Evolutionary conservation across 2,329 filamentous ascomycete genomes (phyloP).

Genomic region (Teratosphaeriaceae sp.): DNA sequence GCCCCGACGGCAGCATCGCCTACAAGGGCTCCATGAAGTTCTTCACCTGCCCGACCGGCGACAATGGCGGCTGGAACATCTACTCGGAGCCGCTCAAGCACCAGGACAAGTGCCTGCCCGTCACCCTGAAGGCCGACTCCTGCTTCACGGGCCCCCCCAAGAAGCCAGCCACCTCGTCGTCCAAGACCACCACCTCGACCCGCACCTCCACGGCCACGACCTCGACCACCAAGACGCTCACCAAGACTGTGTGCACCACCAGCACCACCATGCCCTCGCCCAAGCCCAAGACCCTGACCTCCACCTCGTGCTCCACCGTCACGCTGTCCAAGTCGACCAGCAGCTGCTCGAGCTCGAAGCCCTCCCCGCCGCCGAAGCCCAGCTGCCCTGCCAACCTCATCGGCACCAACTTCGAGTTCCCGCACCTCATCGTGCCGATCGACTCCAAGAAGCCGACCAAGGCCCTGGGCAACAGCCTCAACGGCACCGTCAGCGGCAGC

Average conservation of each 20-base stretch:
- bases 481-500: slow-evolving; percentile 45
- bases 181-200: not conserved
- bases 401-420: slow-evolving; percentile 32
- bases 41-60: slow-evolving; percentile 54
- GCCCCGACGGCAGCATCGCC: slow-evolving; percentile 45
- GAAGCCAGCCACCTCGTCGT: not conserved
- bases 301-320: slow-evolving; percentile 1
- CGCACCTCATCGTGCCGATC: slow-evolving; percentile 57
- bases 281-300: not conserved
- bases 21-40: slow-evolving; percentile 49
- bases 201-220: not conserved
- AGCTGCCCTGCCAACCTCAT: slow-evolving; percentile 5
- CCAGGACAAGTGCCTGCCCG: slow-evolving; percentile 44
- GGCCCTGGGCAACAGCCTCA: slow-evolving; percentile 48
- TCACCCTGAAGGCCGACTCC: slow-evolving; percentile 22
- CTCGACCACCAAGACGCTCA: not conserved
- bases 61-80: slow-evolving; percentile 49
- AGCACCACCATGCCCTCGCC: not conserved
- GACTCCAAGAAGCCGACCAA: slow-evolving; percentile 48
- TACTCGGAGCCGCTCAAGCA: slow-evolving; percentile 40
- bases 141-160: slow-evolving; percentile 2
- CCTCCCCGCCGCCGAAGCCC: not conserved
- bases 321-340: not conserved
- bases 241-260: not conserved
- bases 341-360: not conserved